Base-by-base conservation (phyloP, 2,329 filamentous ascomycete genomes). In the Microdochium trichocladiopsis region DNA sequence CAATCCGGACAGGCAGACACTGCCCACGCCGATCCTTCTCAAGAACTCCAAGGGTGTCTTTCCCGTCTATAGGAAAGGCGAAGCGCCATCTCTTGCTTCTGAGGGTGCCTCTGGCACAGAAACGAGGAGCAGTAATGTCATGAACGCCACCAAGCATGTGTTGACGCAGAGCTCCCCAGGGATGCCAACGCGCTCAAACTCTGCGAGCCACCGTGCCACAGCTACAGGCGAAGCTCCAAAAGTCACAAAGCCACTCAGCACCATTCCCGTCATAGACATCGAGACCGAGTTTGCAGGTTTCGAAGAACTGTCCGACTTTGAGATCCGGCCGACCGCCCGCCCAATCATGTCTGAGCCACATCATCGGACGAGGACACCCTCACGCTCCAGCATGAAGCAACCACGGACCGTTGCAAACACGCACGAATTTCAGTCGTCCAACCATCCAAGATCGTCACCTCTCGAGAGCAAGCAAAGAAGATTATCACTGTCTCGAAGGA, bases 41-140 rank as follows among this genome's bases (percentile, higher is more conserved):
- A 43, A 47, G 14, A 33, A 53, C 25, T 47, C 51, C 16, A 43
- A 28, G 28, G 51, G 51, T 4, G n/a, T 37, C n/a, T 23, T 48
- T 2, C 48, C 51, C 3, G 48, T 53, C 21, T 53, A 50, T 33
- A 33, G 48, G 16, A 50, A 21, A 24, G 47, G 31, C 16, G 41
- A 45, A 22, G 21, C 41, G 41, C 41, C 41, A 41, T 14, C n/a
- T 18, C n/a, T 41, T 11, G 11, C n/a, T 8, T 45, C 41, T 3
- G 21, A 45, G 14, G 18, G 14, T 22, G 4, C 4, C 5, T 12
- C n/a, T 45, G 41, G 6, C 18, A 8, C 41, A 18, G 18, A 45
- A 5, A 11, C 12, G 41, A 9, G 5, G 3, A 45, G 11, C 21
- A 18, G 5, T 2, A 45, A 18, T 18, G 41, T 6, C 12, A 22